Evolutionary conservation across 495 filamentous ascomycete genomes (phyloP).

Genomic region (Cercophora samala): DNA sequence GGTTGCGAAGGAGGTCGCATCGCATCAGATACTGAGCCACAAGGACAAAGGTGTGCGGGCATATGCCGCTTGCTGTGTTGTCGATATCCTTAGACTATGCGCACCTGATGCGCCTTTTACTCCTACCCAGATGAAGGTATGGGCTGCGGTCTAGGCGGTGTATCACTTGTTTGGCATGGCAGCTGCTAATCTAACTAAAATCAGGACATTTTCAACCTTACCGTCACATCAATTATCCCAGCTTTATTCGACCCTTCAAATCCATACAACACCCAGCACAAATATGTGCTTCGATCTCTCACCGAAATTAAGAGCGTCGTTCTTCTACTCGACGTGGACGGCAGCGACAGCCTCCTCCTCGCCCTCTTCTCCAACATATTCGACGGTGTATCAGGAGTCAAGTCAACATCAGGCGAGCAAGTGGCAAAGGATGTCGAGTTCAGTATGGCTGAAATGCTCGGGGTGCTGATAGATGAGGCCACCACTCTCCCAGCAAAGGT

Average conservation of each 20-base stretch:
- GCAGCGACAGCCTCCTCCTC: slow-evolving; percentile 68
- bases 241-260: slow-evolving; percentile 83
- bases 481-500: slow-evolving; percentile 73
- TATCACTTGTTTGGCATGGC: not conserved
- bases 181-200: slow-evolving; percentile 14
- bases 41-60: slow-evolving; percentile 92
- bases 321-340: slow-evolving; percentile 84
- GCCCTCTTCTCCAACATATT: slow-evolving; percentile 85
- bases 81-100: slow-evolving; percentile 90
- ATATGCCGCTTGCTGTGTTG: slow-evolving; percentile 81
- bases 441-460: slow-evolving; percentile 81
- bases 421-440: slow-evolving; percentile 87
- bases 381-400: slow-evolving; percentile 81
- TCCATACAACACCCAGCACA: slow-evolving; percentile 88
- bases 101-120: slow-evolving; percentile 96
- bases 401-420: slow-evolving; percentile 69
- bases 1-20: slow-evolving; percentile 85
- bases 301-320: slow-evolving; percentile 92
- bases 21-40: slow-evolving; percentile 75
- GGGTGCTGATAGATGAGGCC: slow-evolving; percentile 83
- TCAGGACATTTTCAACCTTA: slow-evolving; percentile 90
- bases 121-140: slow-evolving; percentile 80
- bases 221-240: slow-evolving; percentile 77
- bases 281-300: slow-evolving; percentile 83
- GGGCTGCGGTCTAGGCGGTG: not conserved